These are phyloP conservation scores for Cercophora sp. DNA, from an alignment of 495 filamentous ascomycete species.

Conservation along the genomic window DNA sequence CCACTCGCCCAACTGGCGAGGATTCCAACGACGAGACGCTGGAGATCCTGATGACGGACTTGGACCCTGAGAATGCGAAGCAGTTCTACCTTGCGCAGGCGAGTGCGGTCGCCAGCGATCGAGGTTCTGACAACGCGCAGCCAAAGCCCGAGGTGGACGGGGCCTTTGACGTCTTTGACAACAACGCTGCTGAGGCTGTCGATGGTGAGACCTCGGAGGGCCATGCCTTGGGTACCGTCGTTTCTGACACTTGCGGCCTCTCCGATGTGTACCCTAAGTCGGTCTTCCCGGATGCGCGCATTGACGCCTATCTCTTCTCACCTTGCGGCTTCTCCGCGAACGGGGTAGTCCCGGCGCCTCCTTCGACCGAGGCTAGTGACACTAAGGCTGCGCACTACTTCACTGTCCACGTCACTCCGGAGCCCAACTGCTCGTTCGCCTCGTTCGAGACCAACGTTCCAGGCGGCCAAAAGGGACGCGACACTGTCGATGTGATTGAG, in stretches of 20 bases:
- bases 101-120: conserved; percentile 80
- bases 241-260: conserved; percentile 87
- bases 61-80: conserved; percentile 87
- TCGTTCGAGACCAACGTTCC: conserved; percentile 99
- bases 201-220: conserved; percentile 86
- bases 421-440: conserved; percentile 96
- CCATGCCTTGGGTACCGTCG: conserved; percentile 87
- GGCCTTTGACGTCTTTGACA: conserved; percentile 74
- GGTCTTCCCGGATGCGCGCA: conserved; percentile 85
- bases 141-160: conserved; percentile 51
- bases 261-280: conserved; percentile 82
- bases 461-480: conserved; percentile 78
- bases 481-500: conserved; percentile 84
- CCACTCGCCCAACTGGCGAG: conserved; percentile 40
- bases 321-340: conserved; percentile 99
- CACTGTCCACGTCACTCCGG: conserved; percentile 97
- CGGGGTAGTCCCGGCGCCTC: conserved; percentile 82
- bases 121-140: conserved; percentile 59
- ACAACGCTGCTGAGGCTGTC: conserved; percentile 52
- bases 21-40: conserved; percentile 76
- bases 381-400: conserved; percentile 81
- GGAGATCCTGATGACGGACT: conserved; percentile 97
- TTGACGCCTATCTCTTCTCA: conserved; percentile 95
- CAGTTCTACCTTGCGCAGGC: conserved; percentile 96
- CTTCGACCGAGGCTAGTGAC: conserved; percentile 43